Evolutionary conservation across 2,329 filamentous ascomycete genomes (phyloP), one percentile per base, ranked within the genome.

Genomic region (Endothia cerciana): DNA sequence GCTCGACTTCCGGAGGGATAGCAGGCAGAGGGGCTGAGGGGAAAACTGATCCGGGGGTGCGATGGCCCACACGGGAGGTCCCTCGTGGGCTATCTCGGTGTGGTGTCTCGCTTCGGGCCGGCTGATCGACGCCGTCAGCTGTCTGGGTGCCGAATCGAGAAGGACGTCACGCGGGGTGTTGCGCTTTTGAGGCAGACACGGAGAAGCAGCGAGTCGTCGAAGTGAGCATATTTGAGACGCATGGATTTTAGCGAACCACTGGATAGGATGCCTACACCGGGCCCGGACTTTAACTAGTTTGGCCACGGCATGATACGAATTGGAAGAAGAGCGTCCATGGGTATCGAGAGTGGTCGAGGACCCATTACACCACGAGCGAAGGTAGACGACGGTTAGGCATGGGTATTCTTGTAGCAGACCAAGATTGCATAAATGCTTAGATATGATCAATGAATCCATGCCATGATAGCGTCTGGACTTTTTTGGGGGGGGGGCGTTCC

Each of bases 1-100:
- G 51, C 76, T 93, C 17, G 85, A 90, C 71, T 84, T 90, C 45
- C 70, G 74, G 11, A 64, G 67, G 25, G 41, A 40, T 15, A 55
- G 60, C 28, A 53, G 60, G 60, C 25, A 55, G 28, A 22, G 38
- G 47, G 49, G 47, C 13, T 59, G 57, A 59, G 30, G 30, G 28
- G 11, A 45, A 17, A 6, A 25, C 25, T 45, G 38, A 11, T 4
- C 22, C 4, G 19, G 33, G 7, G n/a, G 8, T 38, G 13, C 25
- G 22, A 25, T 25, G 45, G 25, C 25, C 10, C 45, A 15, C 8
- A 49, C 25, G 22, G 22, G 45, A 49, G 22, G n/a, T 22, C 4
- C 6, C 41, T 43, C 41, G 13, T 17, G 6, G 49, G 22, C 11
- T 53, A 15, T 19, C 8, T 19, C 13, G 3, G 25, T 25, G 8